Evolutionary conservation across 2,329 filamentous ascomycete genomes (phyloP).

Genomic region (Alternaria hordeiaustralica): DNA sequence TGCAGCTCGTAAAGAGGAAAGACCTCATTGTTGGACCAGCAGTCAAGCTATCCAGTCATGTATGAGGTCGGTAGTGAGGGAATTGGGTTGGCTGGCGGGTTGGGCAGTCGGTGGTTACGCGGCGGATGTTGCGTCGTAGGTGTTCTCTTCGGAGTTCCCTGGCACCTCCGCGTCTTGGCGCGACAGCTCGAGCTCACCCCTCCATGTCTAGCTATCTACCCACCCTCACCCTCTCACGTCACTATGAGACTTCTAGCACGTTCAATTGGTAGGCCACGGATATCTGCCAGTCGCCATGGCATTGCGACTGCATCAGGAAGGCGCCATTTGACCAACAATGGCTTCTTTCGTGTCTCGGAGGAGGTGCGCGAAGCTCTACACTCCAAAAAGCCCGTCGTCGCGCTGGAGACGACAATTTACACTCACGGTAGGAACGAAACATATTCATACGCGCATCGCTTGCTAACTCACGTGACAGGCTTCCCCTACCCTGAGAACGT

Average conservation of each 20-base stretch:
- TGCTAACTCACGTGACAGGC: slow-evolving; percentile 51
- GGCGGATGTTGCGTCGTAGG: slow-evolving; percentile 41
- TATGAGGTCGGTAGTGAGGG: slow-evolving; percentile 25
- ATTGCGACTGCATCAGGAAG: slow-evolving; percentile 12
- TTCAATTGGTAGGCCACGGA: slow-evolving; percentile 24
- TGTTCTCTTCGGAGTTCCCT: slow-evolving; percentile 44
- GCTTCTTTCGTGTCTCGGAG: slow-evolving; percentile 74
- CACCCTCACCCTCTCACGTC: slow-evolving; percentile 8
- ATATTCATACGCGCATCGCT: not conserved
- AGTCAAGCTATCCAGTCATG: slow-evolving; percentile 41
- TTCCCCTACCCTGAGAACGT: slow-evolving; percentile 76
- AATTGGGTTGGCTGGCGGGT: slow-evolving; percentile 13
- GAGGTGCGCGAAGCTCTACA: slow-evolving; percentile 81
- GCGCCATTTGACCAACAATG: slow-evolving; percentile 48
- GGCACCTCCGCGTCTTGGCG: slow-evolving; percentile 29
- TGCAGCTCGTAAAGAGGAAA: slow-evolving; percentile 47
- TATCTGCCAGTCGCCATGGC: slow-evolving; percentile 3
- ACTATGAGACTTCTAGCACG: slow-evolving; percentile 35
- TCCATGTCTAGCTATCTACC: slow-evolving; percentile 5
- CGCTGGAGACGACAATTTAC: slow-evolving; percentile 95
- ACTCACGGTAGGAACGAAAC: slow-evolving; percentile 72
- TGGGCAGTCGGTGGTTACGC: slow-evolving; percentile 26
- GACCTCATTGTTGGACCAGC: slow-evolving; percentile 50
- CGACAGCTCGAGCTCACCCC: slow-evolving; percentile 21
- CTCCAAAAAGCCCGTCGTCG: slow-evolving; percentile 81